Conservation (phyloP, 2,329 filamentous ascomycete genomes). For the Fusarium lateritium region DNA sequence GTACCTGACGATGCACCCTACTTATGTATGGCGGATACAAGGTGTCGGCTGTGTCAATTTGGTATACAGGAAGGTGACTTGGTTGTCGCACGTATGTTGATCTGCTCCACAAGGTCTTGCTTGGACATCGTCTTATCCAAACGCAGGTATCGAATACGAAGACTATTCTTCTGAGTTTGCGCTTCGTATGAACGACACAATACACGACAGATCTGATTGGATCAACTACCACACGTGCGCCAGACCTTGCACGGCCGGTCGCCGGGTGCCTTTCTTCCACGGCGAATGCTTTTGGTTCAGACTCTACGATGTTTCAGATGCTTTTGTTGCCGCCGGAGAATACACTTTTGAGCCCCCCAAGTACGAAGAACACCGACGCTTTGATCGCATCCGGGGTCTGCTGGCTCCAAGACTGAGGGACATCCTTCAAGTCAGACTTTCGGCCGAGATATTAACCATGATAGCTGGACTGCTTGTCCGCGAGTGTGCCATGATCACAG, state of each 20-base stretch:
- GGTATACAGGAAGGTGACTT: conserved; percentile 18
- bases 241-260: conserved; percentile 14
- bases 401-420: conserved; percentile 18
- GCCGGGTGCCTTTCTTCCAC: conserved; percentile 26
- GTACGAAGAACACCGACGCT: not conserved
- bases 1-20: conserved; percentile 23
- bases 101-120: not conserved
- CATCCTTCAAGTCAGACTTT: conserved; percentile 13
- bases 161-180: no score
- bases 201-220: conserved; percentile 14
- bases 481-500: conserved; percentile 27
- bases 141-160: no score
- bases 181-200: conserved; percentile 11
- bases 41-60: conserved; percentile 36
- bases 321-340: conserved; percentile 23
- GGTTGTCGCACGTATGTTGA: conserved; percentile 27
- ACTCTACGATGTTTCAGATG: conserved; percentile 19
- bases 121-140: no score
- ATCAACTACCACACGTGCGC: conserved; percentile 24
- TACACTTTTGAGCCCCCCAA: conserved; percentile 21
- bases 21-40: conserved; percentile 33
- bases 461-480: conserved; percentile 28
- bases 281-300: conserved; percentile 23
- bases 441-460: conserved; percentile 16
- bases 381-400: not conserved